phyloP scores from a whole-genome alignment of 2,329 filamentous ascomycete genomes.

The Nemania bipapillata region DNA sequence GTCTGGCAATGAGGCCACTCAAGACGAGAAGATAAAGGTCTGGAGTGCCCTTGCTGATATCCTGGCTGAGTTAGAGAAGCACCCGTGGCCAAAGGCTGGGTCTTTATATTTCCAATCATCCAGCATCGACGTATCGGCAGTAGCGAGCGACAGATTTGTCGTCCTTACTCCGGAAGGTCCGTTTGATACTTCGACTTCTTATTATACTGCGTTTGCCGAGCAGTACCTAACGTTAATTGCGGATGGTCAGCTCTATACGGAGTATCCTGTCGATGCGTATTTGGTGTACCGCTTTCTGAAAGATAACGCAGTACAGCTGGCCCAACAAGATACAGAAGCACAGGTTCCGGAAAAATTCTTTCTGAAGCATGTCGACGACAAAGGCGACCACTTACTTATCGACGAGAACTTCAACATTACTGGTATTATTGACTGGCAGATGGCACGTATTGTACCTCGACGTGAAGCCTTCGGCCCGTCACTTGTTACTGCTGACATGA shows the following conservation, averaged over 20 bases:
- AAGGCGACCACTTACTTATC: background rate
- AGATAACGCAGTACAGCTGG: constrained; percentile 11
- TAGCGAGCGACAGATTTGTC: constrained; percentile 47
- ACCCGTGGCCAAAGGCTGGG: constrained; percentile 42
- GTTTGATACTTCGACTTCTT: constrained; percentile 28
- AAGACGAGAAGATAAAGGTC: too few relatives aligned
- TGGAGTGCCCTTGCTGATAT: constrained; percentile 46
- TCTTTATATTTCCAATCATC: constrained; percentile 38
- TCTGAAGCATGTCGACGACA: background rate
- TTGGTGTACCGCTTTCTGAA: constrained; percentile 55
- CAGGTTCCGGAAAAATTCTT: background rate
- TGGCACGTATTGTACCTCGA: background rate
- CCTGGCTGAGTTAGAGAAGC: constrained; percentile 42
- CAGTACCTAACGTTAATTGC: constrained; percentile 45
- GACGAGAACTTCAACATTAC: background rate
- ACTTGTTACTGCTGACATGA: background rate
- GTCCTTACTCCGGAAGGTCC: constrained; percentile 39
- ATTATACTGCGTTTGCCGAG: constrained; percentile 42
- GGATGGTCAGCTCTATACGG: constrained; percentile 48
- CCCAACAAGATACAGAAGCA: too few relatives aligned
- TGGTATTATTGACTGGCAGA: background rate
- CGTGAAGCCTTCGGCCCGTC: background rate
- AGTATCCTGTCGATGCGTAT: constrained; percentile 46
- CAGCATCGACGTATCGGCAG: constrained; percentile 37
- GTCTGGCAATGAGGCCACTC: too few relatives aligned